Evolutionary conservation across 192 early-diverging fungal species (phyloP).

Genomic region (Coemansia sp.): DNA sequence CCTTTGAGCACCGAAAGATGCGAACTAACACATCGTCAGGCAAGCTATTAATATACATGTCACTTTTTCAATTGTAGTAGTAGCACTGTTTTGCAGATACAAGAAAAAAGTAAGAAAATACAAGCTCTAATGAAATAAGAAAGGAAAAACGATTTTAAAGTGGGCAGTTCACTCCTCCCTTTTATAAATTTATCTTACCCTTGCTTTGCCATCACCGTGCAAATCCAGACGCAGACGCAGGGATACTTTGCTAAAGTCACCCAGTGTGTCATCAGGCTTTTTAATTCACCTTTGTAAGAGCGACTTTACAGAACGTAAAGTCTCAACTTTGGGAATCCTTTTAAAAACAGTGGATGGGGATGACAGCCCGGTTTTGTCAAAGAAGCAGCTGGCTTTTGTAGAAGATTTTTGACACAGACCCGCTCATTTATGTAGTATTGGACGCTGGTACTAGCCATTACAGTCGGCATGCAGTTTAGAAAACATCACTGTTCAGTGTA

Average conservation of each 20-base stretch:
- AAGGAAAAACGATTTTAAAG: neutral
- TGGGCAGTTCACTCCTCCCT: too few relatives aligned
- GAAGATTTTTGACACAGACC: neutral
- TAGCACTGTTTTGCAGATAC: neutral
- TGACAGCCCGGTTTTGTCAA: neutral
- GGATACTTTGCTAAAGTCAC: neutral
- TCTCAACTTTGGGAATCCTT: neutral
- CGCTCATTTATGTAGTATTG: neutral
- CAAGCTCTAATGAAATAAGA: neutral
- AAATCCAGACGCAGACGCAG: neutral
- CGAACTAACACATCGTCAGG: neutral
- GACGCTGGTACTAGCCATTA: neutral
- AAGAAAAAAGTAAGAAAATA: neutral
- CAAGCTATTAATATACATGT: constrained; percentile 3
- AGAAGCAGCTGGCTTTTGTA: neutral
- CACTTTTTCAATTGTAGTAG: neutral
- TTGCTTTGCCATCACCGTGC: neutral
- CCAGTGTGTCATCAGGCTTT: neutral
- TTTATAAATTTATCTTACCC: neutral
- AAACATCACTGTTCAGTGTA: neutral
- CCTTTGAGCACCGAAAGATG: neutral
- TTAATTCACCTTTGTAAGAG: neutral
- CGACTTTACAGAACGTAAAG: constrained; percentile 1
- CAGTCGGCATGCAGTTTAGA: neutral
- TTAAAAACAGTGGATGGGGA: neutral